These are phyloP conservation scores for Zhuliangozyma parablackwelliae DNA, from an alignment of 1,139 yeast species.

Conservation along the genomic window DNA sequence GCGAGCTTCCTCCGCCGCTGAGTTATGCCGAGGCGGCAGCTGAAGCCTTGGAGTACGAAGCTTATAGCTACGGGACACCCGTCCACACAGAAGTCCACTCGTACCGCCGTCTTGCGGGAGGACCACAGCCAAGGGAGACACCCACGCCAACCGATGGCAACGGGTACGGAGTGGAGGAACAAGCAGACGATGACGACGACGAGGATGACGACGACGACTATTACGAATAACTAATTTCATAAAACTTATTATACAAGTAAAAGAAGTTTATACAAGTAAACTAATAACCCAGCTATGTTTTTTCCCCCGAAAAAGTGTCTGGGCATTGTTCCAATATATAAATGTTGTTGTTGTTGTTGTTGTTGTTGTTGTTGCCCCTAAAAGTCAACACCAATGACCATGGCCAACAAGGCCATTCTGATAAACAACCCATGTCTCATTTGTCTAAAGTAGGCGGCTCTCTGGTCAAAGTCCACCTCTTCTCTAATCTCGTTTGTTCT, in stretches of 20 bases:
- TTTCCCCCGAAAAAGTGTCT: too few species aligned
- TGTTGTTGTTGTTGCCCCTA: constrained; percentile 16
- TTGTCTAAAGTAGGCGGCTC: constrained; percentile 99
- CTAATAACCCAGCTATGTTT: too few species aligned
- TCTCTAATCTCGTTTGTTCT: constrained; percentile 94
- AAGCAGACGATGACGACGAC: too few species aligned
- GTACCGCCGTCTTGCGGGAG: constrained; percentile 49
- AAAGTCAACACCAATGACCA: constrained; percentile 88
- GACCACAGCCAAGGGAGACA: too few species aligned
- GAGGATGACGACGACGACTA: too few species aligned
- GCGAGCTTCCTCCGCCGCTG: constrained; percentile 11
- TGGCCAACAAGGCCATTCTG: constrained; percentile 96
- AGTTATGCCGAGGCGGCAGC: constrained; percentile 45
- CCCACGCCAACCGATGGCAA: too few species aligned
- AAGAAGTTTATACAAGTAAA: too few species aligned
- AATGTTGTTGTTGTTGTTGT: not conserved
- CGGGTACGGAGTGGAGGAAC: too few species aligned
- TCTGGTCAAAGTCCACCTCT: constrained; percentile 98
- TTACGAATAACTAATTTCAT: too few species aligned
- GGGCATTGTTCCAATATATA: not conserved
- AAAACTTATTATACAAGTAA: too few species aligned
- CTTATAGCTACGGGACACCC: constrained; percentile 26
- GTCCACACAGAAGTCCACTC: constrained; percentile 60
- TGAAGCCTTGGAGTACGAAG: constrained; percentile 25
- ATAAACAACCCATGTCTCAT: constrained; percentile 97